Conservation (phyloP, 805 yeast genomes). For the Helenozyma rhizophorensis region DNA sequence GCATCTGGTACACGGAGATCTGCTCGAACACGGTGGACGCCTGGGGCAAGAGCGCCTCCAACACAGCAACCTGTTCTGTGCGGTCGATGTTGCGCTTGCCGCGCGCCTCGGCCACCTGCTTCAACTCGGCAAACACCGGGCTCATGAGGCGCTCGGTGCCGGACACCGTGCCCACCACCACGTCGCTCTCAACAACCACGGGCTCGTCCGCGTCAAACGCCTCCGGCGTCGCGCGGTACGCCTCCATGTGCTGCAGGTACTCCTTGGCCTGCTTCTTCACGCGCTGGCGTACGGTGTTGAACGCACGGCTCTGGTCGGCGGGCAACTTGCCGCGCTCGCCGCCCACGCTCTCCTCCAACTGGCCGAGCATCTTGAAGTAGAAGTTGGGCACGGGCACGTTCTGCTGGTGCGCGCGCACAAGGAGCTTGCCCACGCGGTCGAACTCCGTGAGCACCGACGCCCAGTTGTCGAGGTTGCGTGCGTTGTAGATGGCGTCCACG, state of each 20-base stretch:
- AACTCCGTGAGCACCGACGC: constrained; percentile 66
- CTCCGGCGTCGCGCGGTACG: constrained; percentile 67
- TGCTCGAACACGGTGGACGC: constrained; percentile 58
- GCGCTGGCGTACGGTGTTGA: constrained; percentile 84
- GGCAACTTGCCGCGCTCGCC: constrained; percentile 71
- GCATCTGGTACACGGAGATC: constrained; percentile 71
- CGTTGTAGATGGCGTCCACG: constrained; percentile 63
- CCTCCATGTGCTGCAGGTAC: constrained; percentile 52
- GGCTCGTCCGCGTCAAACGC: constrained; percentile 58
- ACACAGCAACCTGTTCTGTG: constrained; percentile 64
- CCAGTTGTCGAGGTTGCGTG: constrained; percentile 76
- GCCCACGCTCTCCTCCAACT: constrained; percentile 63
- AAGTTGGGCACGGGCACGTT: constrained; percentile 67
- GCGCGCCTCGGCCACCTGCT: constrained; percentile 77
- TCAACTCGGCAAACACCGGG: constrained; percentile 66
- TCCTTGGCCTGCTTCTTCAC: constrained; percentile 76
- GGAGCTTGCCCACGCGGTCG: constrained; percentile 67
- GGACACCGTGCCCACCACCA: constrained; percentile 27
- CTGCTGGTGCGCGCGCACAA: constrained; percentile 72
- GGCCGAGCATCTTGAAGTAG: constrained; percentile 64
- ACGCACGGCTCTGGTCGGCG: constrained; percentile 79
- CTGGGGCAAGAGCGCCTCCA: constrained; percentile 56
- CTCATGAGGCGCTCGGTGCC: constrained; percentile 37
- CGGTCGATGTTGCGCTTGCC: constrained; percentile 94
- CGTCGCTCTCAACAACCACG: constrained; percentile 26